These are phyloP conservation scores for Choricystis sp. DNA, from an alignment of 139 green algal species.

Conservation along the genomic window DNA sequence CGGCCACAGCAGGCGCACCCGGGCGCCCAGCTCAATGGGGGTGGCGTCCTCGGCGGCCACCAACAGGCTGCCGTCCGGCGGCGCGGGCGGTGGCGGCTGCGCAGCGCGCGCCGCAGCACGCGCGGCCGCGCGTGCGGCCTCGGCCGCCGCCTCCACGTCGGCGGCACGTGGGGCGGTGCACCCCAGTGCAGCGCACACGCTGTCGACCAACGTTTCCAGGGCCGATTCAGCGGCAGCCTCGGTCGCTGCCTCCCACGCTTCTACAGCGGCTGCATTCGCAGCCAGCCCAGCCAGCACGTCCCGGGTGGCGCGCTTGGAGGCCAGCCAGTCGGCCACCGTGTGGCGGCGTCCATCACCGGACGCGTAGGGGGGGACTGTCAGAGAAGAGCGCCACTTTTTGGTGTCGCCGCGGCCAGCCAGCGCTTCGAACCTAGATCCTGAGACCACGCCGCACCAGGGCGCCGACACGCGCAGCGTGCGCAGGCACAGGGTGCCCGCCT, in stretches of 20 bases:
- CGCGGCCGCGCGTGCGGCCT: background rate
- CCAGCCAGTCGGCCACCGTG: constrained; percentile 56
- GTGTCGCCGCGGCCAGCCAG: constrained; percentile 56
- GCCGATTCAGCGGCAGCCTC: too few relatives aligned
- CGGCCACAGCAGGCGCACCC: constrained; percentile 36
- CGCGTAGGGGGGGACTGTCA: too few relatives aligned
- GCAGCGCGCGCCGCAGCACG: background rate
- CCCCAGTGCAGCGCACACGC: too few relatives aligned
- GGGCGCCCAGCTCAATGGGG: too few relatives aligned
- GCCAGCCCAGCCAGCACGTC: constrained; percentile 25
- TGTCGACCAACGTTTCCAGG: too few relatives aligned
- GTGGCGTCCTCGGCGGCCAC: too few relatives aligned
- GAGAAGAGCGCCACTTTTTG: constrained; percentile 77
- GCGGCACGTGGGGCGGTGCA: background rate
- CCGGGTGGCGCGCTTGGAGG: constrained; percentile 27
- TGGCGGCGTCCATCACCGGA: too few relatives aligned
- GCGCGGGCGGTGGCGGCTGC: too few relatives aligned
- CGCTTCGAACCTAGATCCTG: constrained; percentile 3
- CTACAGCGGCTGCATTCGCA: constrained; percentile 12
- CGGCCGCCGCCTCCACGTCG: background rate
- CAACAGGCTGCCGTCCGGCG: too few relatives aligned
- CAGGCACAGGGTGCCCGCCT: constrained; percentile 24
- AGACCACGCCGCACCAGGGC: background rate
- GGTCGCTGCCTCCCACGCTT: constrained; percentile 15
- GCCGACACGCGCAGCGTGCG: constrained; percentile 31